These are phyloP conservation scores for Rhodamnia rubescens DNA, from an alignment of 345 rosid genomes.

Conservation along the genomic window DNA sequence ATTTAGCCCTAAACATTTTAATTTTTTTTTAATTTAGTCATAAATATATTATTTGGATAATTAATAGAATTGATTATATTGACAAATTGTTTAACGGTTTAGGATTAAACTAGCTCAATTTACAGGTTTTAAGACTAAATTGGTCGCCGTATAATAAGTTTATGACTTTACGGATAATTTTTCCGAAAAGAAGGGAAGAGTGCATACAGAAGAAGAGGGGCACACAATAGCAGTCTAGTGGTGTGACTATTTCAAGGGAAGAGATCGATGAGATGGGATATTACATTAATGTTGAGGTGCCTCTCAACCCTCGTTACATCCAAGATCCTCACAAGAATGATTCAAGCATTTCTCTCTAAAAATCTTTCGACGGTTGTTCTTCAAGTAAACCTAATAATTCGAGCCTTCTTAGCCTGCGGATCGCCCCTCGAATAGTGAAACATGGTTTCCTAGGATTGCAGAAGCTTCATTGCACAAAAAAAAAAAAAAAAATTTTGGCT, in stretches of 20 bases:
- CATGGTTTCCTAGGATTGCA: background rate
- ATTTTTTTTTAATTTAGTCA: too few species aligned
- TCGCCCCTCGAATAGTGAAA: background rate
- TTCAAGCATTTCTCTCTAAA: background rate
- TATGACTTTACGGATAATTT: too few species aligned
- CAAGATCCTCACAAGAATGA: background rate
- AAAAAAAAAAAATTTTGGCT: background rate
- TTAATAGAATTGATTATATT: too few species aligned
- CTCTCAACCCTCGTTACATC: background rate
- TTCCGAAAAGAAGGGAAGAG: background rate
- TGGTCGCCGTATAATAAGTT: too few species aligned
- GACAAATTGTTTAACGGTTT: too few species aligned
- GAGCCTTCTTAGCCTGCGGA: background rate
- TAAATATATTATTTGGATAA: too few species aligned
- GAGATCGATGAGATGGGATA: background rate
- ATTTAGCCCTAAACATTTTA: too few species aligned
- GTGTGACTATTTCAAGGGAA: background rate
- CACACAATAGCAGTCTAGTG: background rate
- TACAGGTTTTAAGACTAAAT: too few species aligned
- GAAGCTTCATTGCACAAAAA: background rate
- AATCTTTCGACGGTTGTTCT: background rate
- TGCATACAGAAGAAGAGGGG: background rate
- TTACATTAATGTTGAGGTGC: background rate
- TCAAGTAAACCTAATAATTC: background rate
- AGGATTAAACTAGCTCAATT: too few species aligned